A percentile compares a stretch with the other conserved stretches of the same genome.
Conservation (phyloP, 805 yeast species). For the Brettanomyces naardenensis region DNA sequence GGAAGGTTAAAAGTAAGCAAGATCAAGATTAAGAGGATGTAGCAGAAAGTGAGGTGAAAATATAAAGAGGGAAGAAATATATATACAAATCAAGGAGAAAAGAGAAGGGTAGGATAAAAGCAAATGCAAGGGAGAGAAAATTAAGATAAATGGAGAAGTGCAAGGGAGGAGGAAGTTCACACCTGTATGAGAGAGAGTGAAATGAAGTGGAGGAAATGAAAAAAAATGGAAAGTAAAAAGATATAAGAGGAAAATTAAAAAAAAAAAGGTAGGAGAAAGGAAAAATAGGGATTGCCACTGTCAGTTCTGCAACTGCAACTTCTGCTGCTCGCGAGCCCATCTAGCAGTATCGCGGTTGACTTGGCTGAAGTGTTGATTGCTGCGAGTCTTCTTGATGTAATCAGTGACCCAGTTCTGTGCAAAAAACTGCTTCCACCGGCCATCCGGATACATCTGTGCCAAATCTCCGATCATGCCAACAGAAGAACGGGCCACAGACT, state of each 20-base stretch:
- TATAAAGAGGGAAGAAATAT: constrained; percentile 3
- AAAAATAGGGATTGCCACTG: no score
- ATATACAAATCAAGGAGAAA: constrained; percentile 1
- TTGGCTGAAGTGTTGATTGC: constrained; percentile 51
- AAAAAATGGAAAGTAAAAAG: neutral
- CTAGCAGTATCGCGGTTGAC: constrained; percentile 85
- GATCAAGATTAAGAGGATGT: neutral
- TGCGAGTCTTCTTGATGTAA: constrained; percentile 65
- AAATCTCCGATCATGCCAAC: constrained; percentile 92
- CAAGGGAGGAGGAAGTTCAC: no score
- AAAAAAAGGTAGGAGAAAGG: neutral
- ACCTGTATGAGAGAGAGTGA: constrained; percentile 4
- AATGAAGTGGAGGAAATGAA: neutral
- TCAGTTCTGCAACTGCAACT: constrained; percentile 19
- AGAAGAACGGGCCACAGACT: constrained; percentile 70
- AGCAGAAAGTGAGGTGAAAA: constrained; percentile 2
- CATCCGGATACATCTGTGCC: constrained; percentile 77
- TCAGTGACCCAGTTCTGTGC: constrained; percentile 72
- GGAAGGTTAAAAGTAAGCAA: neutral
- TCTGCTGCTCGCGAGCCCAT: constrained; percentile 92
- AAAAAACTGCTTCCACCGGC: constrained; percentile 61
- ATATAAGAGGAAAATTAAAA: neutral
- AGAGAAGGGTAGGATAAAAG: constrained; percentile 9
- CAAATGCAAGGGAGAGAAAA: constrained; percentile 1
- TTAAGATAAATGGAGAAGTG: neutral